phyloP scores from a whole-genome alignment of 495 filamentous ascomycete genomes.

The Achaetomiella virescens region DNA sequence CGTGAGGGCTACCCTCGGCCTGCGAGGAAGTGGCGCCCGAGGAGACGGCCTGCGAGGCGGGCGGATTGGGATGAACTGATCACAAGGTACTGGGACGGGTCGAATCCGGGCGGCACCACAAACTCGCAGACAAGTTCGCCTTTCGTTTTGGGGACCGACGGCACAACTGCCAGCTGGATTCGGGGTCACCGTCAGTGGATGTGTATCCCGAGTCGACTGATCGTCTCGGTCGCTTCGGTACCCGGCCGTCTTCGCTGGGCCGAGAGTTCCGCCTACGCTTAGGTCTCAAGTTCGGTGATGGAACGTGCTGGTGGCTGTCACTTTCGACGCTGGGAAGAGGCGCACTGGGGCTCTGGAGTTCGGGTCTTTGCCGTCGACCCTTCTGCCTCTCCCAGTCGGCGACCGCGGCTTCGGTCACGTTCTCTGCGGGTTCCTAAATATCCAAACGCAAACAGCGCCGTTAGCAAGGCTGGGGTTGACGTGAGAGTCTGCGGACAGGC shows the following conservation, averaged over 20 bases:
- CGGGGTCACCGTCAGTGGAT: neutral
- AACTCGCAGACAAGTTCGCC: constrained; percentile 15
- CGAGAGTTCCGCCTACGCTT: constrained; percentile 3
- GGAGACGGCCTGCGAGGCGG: neutral
- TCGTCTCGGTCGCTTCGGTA: neutral
- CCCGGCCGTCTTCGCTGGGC: neutral
- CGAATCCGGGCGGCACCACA: constrained; percentile 7
- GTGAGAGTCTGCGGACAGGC: neutral
- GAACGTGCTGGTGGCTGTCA: constrained; percentile 9
- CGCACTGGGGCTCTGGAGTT: neutral
- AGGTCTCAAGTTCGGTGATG: neutral
- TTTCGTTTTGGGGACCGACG: neutral
- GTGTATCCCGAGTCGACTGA: constrained; percentile 12
- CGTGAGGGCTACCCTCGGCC: neutral
- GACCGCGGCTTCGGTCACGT: constrained; percentile 30
- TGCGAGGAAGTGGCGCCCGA: neutral
- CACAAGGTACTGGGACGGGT: constrained; percentile 14
- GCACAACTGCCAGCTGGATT: neutral
- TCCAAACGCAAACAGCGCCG: neutral
- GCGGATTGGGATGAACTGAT: constrained; percentile 11
- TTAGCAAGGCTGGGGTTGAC: neutral
- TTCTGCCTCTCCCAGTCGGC: constrained; percentile 27
- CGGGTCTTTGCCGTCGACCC: constrained; percentile 1
- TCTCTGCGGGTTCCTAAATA: constrained; percentile 32
- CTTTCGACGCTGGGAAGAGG: neutral